A percentile compares a stretch with the other conserved stretches of the same genome.
Conservation (phyloP, 805 yeast genomes). For the Cyberlindnera petersonii region DNA sequence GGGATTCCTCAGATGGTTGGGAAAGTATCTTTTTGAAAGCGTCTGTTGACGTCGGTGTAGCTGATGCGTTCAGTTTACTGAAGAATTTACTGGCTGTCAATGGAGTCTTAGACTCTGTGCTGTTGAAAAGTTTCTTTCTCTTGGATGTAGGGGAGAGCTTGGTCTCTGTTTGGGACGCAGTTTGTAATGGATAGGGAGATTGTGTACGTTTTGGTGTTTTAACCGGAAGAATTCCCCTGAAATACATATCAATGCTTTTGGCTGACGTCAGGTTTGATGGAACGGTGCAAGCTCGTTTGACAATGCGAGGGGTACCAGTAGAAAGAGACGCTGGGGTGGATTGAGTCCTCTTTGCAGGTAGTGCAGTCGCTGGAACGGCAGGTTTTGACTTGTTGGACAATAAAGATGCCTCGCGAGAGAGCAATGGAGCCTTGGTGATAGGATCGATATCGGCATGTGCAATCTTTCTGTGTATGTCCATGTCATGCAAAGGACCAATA, state of each 20-base stretch:
- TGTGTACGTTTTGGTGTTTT: too few relatives aligned
- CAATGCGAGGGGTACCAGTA: background rate
- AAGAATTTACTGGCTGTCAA: conserved; percentile 19
- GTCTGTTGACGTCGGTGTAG: background rate
- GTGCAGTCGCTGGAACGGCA: background rate
- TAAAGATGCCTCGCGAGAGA: conserved; percentile 20
- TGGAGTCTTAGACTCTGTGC: conserved; percentile 7
- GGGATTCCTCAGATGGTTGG: background rate
- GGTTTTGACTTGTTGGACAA: background rate
- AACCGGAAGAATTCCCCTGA: too few relatives aligned
- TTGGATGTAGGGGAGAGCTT: conserved; percentile 24
- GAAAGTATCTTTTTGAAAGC: background rate
- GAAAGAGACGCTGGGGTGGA: background rate
- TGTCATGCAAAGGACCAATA: conserved; percentile 36
- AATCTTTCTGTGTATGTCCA: conserved; percentile 48
- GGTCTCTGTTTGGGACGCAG: background rate
- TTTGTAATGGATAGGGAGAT: background rate
- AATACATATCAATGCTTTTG: conserved; percentile 16
- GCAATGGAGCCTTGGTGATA: conserved; percentile 26
- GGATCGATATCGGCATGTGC: conserved; percentile 73
- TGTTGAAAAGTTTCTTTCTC: conserved; percentile 17
- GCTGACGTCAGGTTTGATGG: background rate
- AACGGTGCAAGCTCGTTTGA: conserved; percentile 6
- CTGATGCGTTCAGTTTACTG: background rate
- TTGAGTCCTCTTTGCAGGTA: background rate